Base-by-base conservation (phyloP, 768 basidiomycete genomes). In the Collybia sp. region DNA sequence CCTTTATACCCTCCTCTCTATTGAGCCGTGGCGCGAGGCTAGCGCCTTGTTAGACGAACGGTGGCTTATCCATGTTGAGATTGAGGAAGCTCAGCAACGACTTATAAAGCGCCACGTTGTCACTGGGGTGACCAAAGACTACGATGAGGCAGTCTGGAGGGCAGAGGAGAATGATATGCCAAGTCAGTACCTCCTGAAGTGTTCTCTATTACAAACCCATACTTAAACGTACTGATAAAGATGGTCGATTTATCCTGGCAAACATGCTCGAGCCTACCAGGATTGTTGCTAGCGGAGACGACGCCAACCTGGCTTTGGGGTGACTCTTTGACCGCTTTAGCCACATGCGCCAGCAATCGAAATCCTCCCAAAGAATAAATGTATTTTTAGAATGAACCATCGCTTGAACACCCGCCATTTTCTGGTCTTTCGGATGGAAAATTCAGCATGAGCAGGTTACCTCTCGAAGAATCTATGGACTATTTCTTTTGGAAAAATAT, bases 131-230 rank as follows among this genome's bases (percentile, higher is more conserved):
- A 77, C 85, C 8, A 77, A 70, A 53, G 75, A 83, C 55, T 53
- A 63, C 59, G 75, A 79, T 19, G 82, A 85, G 56, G 91, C 86
- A 0, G 52, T 70, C 10, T 77, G 77, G 78, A 77, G 89, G 47
- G 82, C 87, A n/a, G 75, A 80, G 46, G 73, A 83, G 49, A 93
- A 91, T 52, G 88, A 90, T 63, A 73, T 77, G 47, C 85, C 86
- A 18, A 90, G 87, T 90, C 55, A 50, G 70, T 56, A 12, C 36
- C 15, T 49, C 42, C 31, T 41, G 8, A 9, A 8, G 39, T 45
- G 39, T 40, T 40, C 25, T 42, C 20, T 15, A 10, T 10, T 30
- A 6, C 37, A n/a, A n/a, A n/a, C 11, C n/a, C 33, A 20, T 19
- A 8, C 37, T 40, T 2, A 10, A 15, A 32, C 44, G 2, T 43